A percentile compares a stretch with the other conserved stretches of the same genome.
These are phyloP conservation scores for Tillandsia leiboldiana DNA, from an alignment of 176 grass and related monocot species.

Conservation along the genomic window DNA sequence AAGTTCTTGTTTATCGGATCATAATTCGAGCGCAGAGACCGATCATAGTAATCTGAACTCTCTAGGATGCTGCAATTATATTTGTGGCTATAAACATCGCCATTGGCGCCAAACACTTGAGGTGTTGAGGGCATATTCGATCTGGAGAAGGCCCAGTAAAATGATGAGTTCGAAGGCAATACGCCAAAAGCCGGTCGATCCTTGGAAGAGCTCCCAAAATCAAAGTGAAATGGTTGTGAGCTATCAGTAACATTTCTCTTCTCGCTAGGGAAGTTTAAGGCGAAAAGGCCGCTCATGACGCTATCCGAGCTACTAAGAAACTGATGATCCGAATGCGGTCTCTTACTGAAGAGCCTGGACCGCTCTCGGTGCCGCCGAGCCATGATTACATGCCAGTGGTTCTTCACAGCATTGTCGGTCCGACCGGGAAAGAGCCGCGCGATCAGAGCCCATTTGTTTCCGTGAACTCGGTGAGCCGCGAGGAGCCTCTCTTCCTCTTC, in stretches of 20 bases:
- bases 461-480: slow-evolving; percentile 49
- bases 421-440: slow-evolving; percentile 68
- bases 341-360: slow-evolving; percentile 23
- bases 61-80: slow-evolving; percentile 19
- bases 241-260: not conserved
- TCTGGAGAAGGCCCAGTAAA: slow-evolving; percentile 31
- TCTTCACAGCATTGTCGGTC: slow-evolving; percentile 90
- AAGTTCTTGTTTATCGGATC: not conserved
- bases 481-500: slow-evolving; percentile 67
- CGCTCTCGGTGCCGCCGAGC: slow-evolving; percentile 54
- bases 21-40: not conserved
- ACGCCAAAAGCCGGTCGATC: not conserved
- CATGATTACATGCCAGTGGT: slow-evolving; percentile 89
- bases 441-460: slow-evolving; percentile 79
- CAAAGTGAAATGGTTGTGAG: slow-evolving; percentile 6
- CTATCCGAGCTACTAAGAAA: not conserved
- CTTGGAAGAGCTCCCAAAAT: slow-evolving; percentile 15
- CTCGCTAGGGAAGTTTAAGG: not conserved
- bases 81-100: slow-evolving; percentile 16
- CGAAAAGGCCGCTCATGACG: slow-evolving; percentile 17
- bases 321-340: slow-evolving; percentile 17
- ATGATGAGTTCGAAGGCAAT: not conserved
- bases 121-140: slow-evolving; percentile 13
- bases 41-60: not conserved
- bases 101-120: slow-evolving; percentile 8